Percentiles rank a stretch among this genome's conserved stretches.
Conservation (phyloP, 2,329 filamentous ascomycete genomes). For the Arthrobotrys iridis region DNA sequence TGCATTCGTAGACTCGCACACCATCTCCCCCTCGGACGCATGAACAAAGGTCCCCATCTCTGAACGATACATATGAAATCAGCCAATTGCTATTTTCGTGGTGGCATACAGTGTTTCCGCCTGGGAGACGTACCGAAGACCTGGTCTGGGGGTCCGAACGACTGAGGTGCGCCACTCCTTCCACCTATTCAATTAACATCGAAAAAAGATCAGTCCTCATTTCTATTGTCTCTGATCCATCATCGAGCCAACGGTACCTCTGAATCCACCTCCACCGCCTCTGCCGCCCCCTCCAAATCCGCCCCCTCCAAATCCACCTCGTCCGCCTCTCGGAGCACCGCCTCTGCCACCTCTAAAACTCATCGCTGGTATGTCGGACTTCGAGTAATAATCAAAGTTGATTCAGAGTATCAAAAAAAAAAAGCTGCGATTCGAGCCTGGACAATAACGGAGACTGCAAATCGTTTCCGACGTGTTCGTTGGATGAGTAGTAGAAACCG, state of each 20-base stretch:
- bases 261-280: conserved; percentile 44
- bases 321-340: conserved; percentile 42
- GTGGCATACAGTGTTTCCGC: background rate
- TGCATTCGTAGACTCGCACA: conserved; percentile 92
- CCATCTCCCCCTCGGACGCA: conserved; percentile 95
- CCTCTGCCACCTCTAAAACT: conserved; percentile 52
- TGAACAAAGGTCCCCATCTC: conserved; percentile 97
- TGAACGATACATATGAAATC: conserved; percentile 60
- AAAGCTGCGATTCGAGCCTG: background rate
- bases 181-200: conserved; percentile 62
- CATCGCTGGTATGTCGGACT: conserved; percentile 22
- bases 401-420: background rate
- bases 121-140: conserved; percentile 66
- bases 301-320: conserved; percentile 54
- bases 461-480: background rate
- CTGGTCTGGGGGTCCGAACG: conserved; percentile 71
- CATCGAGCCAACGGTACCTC: conserved; percentile 24
- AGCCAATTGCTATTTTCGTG: conserved; percentile 57
- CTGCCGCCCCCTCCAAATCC: conserved; percentile 25
- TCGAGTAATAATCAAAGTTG: background rate
- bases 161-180: conserved; percentile 71
- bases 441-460: background rate
- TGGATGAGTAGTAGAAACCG: background rate
- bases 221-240: background rate
- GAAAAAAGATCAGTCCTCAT: conserved; percentile 35